phyloP scores from a whole-genome alignment of 1,139 yeast species.

The Zygoascus sp. region DNA sequence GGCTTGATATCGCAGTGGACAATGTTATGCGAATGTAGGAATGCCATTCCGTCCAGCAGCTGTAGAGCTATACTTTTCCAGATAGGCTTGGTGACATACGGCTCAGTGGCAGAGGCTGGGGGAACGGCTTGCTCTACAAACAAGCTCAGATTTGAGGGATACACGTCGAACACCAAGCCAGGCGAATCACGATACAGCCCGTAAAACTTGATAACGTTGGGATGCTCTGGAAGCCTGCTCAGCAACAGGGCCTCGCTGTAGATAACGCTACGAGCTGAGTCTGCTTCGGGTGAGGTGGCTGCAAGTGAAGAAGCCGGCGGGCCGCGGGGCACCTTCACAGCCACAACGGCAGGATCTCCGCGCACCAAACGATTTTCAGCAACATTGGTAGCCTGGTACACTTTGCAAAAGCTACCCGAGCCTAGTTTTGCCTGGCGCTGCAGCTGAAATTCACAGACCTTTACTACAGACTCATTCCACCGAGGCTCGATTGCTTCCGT shows the following conservation, averaged over 20 bases:
- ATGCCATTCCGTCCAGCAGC: conserved; percentile 51
- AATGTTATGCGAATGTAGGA: conserved; percentile 50
- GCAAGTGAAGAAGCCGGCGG: not conserved
- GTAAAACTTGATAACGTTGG: conserved; percentile 17
- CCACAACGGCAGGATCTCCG: not conserved
- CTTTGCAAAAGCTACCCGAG: conserved; percentile 1
- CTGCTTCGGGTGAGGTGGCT: not conserved
- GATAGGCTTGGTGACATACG: conserved; percentile 17
- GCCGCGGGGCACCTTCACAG: not conserved
- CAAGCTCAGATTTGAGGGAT: conserved; percentile 18
- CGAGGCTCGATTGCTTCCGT: not conserved
- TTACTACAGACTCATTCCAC: not conserved
- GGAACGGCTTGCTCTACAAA: conserved; percentile 3
- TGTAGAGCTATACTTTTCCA: conserved; percentile 41
- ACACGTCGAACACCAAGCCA: conserved; percentile 19
- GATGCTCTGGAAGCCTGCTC: conserved; percentile 10
- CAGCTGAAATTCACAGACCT: not conserved
- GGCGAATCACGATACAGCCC: conserved; percentile 15
- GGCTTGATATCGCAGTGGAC: conserved; percentile 87
- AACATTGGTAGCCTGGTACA: conserved; percentile 1
- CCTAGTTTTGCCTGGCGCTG: not conserved
- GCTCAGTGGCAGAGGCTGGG: conserved; percentile 9
- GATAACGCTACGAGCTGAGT: not conserved
- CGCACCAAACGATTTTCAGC: not conserved
- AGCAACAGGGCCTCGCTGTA: not conserved